Conservation (phyloP, 2,329 filamentous ascomycete species). For the Penicillium brevicompactum region DNA sequence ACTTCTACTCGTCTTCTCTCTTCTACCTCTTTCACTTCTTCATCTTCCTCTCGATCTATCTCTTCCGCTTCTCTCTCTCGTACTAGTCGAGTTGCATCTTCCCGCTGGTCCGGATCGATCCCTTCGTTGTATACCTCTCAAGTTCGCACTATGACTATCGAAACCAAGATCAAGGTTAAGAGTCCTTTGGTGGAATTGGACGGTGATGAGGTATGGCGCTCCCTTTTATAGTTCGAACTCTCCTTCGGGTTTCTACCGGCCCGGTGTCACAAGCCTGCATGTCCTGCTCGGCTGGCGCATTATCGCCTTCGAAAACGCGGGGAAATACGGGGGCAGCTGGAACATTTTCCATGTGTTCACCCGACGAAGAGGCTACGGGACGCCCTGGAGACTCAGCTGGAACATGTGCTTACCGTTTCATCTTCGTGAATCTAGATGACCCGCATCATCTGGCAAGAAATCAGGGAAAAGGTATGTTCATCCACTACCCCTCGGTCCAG, state of each 20-base stretch:
- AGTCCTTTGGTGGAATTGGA: constrained; percentile 98
- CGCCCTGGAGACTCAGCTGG: neutral
- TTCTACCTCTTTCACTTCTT: constrained; percentile 25
- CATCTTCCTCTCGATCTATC: constrained; percentile 30
- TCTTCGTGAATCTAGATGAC: constrained; percentile 70
- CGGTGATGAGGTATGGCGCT: constrained; percentile 63
- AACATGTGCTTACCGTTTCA: constrained; percentile 23
- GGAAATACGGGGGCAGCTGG: constrained; percentile 32
- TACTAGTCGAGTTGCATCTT: constrained; percentile 24
- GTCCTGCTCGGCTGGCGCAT: constrained; percentile 18
- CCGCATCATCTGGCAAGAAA: constrained; percentile 97
- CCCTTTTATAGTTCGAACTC: constrained; percentile 16
- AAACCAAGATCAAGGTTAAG: constrained; percentile 96
- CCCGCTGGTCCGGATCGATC: constrained; percentile 34
- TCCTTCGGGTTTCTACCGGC: constrained; percentile 1
- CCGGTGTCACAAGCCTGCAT: constrained; percentile 25
- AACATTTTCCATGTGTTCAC: constrained; percentile 24
- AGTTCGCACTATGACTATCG: constrained; percentile 50
- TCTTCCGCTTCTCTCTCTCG: constrained; percentile 26
- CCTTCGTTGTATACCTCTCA: constrained; percentile 35
- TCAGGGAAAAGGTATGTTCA: constrained; percentile 80
- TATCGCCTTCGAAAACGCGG: constrained; percentile 34
- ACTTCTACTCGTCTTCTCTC: constrained; percentile 32
- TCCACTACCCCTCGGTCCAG: constrained; percentile 13
- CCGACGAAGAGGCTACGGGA: constrained; percentile 2